Base-by-base conservation (phyloP, 805 yeast genomes). In the Wickerhamomyces mucosus region DNA sequence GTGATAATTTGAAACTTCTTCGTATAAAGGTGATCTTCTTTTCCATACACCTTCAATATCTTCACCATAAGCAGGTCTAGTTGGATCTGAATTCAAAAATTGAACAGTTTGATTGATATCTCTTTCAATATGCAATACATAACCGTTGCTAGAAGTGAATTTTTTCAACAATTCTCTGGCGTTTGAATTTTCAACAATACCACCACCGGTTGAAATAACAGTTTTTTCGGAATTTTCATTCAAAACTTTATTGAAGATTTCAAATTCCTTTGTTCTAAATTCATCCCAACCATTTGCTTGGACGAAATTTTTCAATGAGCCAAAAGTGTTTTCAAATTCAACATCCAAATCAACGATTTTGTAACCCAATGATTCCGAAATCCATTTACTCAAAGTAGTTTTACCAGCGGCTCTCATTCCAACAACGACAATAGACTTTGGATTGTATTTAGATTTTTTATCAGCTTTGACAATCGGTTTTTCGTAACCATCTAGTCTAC, bases 361-460 rank as follows among this genome's bases (percentile, higher is more conserved):
- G 58, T 76, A 78, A 15, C 83, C 88, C 35, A 84, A 59, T 21
- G 70, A 65, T 18, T 69, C 57, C 7, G 95, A 78, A 43, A 82
- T 73, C 78, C 94, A 80, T 39, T 72, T 67, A 26, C 95, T 78
- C 46, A 86, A 67, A 1, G 95, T 79, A 4, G 94, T 73, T 58
- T 92, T 92, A 15, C 98, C 98, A 15, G 96, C 95, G 14, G 96
- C 98, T 54, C 98, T 73, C 98, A 92, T 92, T 26, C 98, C 98
- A 52, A 92, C 80, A 24, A 89, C 70, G 29, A 86, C 69, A 34
- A 88, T 72, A 41, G 66, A 68, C 30, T 63, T 55, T 24, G 63
- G 69, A 39, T 68, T 69, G 18, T 49, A 47, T 16, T 43, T 37
- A 6, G 39, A 37, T 18, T 34, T 36, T 12, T 34, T 30, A n/a